These are phyloP conservation scores for Myxozyma geophila DNA, from an alignment of 805 yeast genomes.

Conservation along the genomic window DNA sequence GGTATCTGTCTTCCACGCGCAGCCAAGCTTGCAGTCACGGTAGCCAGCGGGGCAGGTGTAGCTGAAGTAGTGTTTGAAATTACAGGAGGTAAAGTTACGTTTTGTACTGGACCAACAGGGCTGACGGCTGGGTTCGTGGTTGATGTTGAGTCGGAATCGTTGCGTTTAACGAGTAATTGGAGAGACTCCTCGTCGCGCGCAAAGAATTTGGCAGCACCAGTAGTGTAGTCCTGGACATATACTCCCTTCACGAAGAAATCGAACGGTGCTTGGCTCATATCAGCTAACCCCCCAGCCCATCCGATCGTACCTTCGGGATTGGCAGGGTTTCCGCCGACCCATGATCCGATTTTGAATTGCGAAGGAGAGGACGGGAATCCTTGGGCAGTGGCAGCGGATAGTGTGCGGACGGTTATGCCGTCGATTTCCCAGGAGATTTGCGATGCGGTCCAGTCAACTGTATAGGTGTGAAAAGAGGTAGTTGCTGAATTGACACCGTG, in stretches of 20 bases:
- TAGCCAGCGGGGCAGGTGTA: neutral
- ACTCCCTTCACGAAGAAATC: slow-evolving; percentile 64
- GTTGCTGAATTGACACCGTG: slow-evolving; percentile 65
- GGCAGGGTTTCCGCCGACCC: slow-evolving; percentile 57
- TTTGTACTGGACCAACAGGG: slow-evolving; percentile 11
- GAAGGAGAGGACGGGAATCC: slow-evolving; percentile 92
- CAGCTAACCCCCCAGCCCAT: slow-evolving; percentile 78
- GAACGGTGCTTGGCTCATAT: slow-evolving; percentile 63
- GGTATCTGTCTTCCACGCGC: neutral
- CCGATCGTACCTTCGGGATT: slow-evolving; percentile 65
- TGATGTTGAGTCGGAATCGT: neutral
- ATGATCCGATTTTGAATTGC: slow-evolving; percentile 62
- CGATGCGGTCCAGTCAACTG: slow-evolving; percentile 81
- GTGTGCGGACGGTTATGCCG: slow-evolving; percentile 67
- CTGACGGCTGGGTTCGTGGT: slow-evolving; percentile 7
- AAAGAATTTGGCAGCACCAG: slow-evolving; percentile 47
- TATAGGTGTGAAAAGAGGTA: slow-evolving; percentile 69
- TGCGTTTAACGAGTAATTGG: neutral
- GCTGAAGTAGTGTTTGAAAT: neutral
- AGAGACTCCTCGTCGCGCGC: slow-evolving; percentile 1
- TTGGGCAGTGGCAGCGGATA: slow-evolving; percentile 49
- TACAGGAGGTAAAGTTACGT: slow-evolving; percentile 10
- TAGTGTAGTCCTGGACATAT: slow-evolving; percentile 57
- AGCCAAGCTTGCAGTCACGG: neutral
- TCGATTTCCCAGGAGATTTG: slow-evolving; percentile 72